phyloP scores from a whole-genome alignment of 805 yeast genomes.

The Lipomyces kockii region DNA sequence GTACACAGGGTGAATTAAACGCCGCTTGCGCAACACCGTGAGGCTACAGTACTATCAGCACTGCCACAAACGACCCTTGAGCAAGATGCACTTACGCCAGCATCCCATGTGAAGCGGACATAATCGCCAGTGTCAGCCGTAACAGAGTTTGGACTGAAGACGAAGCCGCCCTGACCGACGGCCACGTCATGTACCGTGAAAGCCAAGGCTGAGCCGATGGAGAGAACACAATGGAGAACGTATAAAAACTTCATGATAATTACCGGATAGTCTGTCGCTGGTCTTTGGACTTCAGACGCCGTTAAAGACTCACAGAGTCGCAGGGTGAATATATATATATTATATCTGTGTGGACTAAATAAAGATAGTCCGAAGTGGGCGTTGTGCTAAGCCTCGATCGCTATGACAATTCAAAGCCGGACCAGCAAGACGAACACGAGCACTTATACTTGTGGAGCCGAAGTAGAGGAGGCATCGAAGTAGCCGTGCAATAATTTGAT shows the following conservation, averaged over 20 bases:
- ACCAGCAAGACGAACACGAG: too few relatives aligned
- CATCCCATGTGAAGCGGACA: conserved; percentile 20
- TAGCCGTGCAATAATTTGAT: not conserved
- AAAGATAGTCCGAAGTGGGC: not conserved
- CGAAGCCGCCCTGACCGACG: conserved; percentile 14
- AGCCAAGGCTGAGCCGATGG: conserved; percentile 13
- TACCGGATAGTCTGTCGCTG: not conserved
- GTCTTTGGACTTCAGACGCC: not conserved
- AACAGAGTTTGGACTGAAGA: conserved; percentile 25
- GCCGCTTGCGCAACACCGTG: conserved; percentile 36
- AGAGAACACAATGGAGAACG: not conserved
- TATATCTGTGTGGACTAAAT: not conserved
- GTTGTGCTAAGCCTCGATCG: too few relatives aligned
- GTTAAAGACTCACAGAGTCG: not conserved
- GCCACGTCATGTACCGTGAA: conserved; percentile 17
- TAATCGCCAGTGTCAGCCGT: conserved; percentile 33
- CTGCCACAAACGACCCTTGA: too few relatives aligned
- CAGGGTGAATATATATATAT: too few relatives aligned
- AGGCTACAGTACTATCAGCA: conserved; percentile 12
- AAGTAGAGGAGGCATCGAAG: not conserved
- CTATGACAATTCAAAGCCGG: too few relatives aligned
- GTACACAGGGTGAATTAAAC: conserved; percentile 32
- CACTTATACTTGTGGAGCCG: not conserved
- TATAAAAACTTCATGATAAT: not conserved
- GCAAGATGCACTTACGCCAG: conserved; percentile 4